These are phyloP conservation scores for Suillus discolor DNA, from an alignment of 768 basidiomycete genomes.

Conservation along the genomic window DNA sequence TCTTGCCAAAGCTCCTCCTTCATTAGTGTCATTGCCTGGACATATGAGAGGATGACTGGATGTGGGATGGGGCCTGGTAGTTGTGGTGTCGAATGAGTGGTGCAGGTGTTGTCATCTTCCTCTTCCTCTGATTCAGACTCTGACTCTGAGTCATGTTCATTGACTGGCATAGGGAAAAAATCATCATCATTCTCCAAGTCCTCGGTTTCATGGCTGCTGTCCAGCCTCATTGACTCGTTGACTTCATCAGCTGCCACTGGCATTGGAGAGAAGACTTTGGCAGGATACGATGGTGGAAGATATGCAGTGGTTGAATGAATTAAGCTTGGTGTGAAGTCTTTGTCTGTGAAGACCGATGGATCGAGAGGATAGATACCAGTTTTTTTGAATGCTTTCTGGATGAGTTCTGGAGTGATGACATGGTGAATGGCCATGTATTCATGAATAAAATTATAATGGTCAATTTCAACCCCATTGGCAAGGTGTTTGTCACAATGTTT, in stretches of 20 bases:
- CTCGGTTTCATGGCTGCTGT: neutral
- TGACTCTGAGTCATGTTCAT: neutral
- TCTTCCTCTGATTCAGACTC: neutral
- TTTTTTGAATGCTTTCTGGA: constrained; percentile 32
- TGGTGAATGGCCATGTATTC: constrained; percentile 27
- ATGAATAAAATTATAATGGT: constrained; percentile 25
- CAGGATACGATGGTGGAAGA: constrained; percentile 3
- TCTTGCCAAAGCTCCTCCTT: neutral
- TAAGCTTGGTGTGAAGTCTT: neutral
- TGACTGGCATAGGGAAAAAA: neutral
- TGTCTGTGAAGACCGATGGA: constrained; percentile 27
- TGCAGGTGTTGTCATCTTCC: too few relatives aligned
- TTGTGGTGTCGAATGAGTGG: neutral
- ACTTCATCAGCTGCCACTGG: neutral
- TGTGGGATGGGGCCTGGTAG: neutral
- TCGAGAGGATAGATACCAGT: constrained; percentile 35
- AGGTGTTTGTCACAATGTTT: constrained; percentile 21
- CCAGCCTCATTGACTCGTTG: neutral
- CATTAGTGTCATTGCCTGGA: neutral
- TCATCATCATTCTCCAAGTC: neutral
- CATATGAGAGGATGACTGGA: neutral
- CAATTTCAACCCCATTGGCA: constrained; percentile 10
- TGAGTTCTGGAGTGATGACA: constrained; percentile 24
- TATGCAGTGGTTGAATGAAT: neutral
- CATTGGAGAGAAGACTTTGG: neutral